Base-by-base conservation (phyloP, 1,284 basidiomycete genomes). In the Rhodotorula glutinis region DNA sequence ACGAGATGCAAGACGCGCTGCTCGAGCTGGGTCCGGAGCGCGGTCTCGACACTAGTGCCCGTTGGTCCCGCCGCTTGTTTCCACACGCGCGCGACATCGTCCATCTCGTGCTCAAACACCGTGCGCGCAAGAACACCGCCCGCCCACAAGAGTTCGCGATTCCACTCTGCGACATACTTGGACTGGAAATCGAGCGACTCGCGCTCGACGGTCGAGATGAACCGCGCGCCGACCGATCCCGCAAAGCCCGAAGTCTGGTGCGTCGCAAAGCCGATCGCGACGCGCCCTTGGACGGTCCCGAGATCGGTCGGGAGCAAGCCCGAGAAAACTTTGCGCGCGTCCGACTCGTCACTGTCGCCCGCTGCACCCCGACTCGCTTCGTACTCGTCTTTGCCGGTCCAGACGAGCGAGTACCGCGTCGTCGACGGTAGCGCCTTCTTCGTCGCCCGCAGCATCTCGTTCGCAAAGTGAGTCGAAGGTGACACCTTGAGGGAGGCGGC, bases 141-240 rank as follows among this genome's bases (percentile, higher is more conserved):
- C 13, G 92, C 82, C 74, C 86, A 88, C 10, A 97, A 82, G 1
- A 96, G 82, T 75, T 96, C 92, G 73, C 84, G 86, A 75, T 95
- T 96, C 91, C 91, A 94, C 51, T 77, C 72, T 30, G 74, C 75
- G 60, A 79, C 79, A 60, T 76, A 78, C 43, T 74, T 74, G 49
- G 79, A 76, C 60, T 61, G 76, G 62, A 81, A 78, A 57, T 75
- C 74, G 38, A 76, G 58, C 17, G 62, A 91, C 79, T 98, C 95
- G 71, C 95, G 86, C 79, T 98, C 95, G 3, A 98, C 95, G 0
- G 95, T 98, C 1, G 93, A 92, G 66, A 98, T 96, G 77, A 98
- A 98, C 13, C 93, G 84, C 3, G 91, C 88, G 2, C 92, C 87
- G 79, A 98, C 86, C 75, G 95, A 92, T 0, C 93, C 93, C 5